Percentiles rank a stretch among this genome's conserved stretches.
These are phyloP conservation scores for Cyclotella cryptica DNA, from an alignment of 108 stramenopile genomes.

Conservation along the genomic window DNA sequence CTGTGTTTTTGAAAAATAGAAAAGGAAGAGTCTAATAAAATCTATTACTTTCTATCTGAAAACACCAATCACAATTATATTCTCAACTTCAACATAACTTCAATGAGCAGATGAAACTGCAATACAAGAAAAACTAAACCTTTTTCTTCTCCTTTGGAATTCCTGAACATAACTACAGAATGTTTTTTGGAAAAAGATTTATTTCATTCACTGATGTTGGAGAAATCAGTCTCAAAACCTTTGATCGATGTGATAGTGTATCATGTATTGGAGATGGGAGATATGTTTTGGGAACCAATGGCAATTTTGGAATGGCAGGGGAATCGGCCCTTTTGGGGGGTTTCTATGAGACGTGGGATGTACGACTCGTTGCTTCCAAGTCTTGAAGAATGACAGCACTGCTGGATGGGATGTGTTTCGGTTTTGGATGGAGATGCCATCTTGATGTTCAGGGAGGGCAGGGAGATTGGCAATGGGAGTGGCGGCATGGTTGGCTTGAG, in stretches of 20 bases:
- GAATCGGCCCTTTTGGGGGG: background rate
- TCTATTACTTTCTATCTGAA: too few species aligned
- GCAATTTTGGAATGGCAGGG: background rate
- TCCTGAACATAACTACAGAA: background rate
- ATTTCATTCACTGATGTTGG: conserved; percentile 7
- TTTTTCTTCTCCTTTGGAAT: conserved; percentile 4
- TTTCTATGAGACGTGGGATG: background rate
- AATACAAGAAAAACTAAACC: background rate
- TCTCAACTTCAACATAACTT: too few species aligned
- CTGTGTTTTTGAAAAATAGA: too few species aligned
- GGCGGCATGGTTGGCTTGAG: too few species aligned
- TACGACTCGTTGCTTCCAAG: background rate
- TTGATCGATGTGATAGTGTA: conserved; percentile 8
- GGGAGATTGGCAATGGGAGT: too few species aligned
- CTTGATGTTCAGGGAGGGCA: too few species aligned
- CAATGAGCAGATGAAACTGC: too few species aligned
- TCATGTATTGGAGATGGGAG: conserved; percentile 10
- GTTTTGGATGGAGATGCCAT: too few species aligned
- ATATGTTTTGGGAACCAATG: conserved; percentile 1
- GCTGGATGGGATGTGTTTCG: background rate
- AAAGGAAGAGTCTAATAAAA: too few species aligned
- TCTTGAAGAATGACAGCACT: background rate
- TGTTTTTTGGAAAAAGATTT: background rate
- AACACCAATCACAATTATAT: too few species aligned
- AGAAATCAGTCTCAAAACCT: conserved; percentile 1